Evolutionary conservation across 176 grass and related monocot genomes (phyloP), one percentile per base, ranked within the genome.

Genomic region (Areca catechu): DNA sequence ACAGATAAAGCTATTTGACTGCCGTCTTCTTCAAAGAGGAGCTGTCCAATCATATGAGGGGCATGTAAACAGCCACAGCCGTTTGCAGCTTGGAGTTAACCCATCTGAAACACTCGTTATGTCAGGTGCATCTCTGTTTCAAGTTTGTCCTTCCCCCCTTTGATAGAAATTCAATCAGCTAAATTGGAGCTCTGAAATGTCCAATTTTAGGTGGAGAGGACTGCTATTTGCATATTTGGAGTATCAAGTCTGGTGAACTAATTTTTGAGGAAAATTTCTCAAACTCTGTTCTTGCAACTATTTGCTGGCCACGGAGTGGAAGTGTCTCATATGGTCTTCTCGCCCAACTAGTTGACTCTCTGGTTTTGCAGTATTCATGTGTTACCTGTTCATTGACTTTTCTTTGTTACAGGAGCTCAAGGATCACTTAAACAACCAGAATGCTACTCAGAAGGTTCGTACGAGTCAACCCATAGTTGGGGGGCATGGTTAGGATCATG

Each of bases 1-100:
- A 52, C 73, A 96, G 92, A 96, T 96, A 56, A 82, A 96, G 53
- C 83, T 96, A 28, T 96, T 90, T 67, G 92, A 96, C 77, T 66
- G 79, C 25, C 92, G 92, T 70, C 71, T 83, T 34, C 67, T 78
- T 53, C 66, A 83, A 49, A 87, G 80, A 62, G 92, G 79, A 64
- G 77, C 65, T 34, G 76, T 90, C 63, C 92, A 96, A 58, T 84
- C 74, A 25, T 96, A 96, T 24, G 77, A 65, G 22, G 92, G 86
- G 17, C 92, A 96, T 69, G 72, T 82, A 37, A 96, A 90, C 60
- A 82, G 86, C 64, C 86, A 96, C 77, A 85, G 23, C 52, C 68
- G 27, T 68, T 76, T 90, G 67, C 86, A 82, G 6, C 77, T 96
- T 60, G 86, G 56, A 64, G 74, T 90, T 29, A 79, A 96, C 60